Base-by-base conservation (phyloP, 441 rosid genomes). In the Gossypium gossypioides region DNA sequence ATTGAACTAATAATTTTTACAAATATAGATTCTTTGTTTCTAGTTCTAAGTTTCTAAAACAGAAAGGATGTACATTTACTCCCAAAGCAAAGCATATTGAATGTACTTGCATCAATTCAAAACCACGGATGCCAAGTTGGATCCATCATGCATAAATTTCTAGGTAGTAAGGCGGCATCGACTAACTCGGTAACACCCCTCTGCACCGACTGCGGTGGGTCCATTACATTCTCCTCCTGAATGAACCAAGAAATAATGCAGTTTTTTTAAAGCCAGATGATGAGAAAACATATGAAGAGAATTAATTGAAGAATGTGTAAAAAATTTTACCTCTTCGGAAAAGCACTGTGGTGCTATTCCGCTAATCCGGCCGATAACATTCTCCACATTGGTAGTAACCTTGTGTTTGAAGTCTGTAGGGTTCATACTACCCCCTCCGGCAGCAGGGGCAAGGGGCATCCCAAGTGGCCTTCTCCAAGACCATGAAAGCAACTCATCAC, bases 71-170 rank as follows among this genome's bases (percentile, higher is more conserved):
- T 1, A 58, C 9, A 59, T 59, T n/a, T 55, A 55, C 29, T 37
- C 9, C 42, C 42, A 37, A 37, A 37, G 2, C 3, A 37, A 51
- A 51, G 6, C 22, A 52, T 18, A 52, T 4, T 27, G 29, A 8
- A 8, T 37, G 12, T 56, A 51, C 13, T 21, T 22, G 29, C 10
- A 56, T 21, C 15, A 21, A 10, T 56, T 86, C 75, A 93, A 86
- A 96, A 96, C 99, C 98, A 96, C 10, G 99, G 99, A 84, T 93
- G 98, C 99, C 99, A 96, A n/a, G 98, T 96, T 56, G 98, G 99
- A 82, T 96, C 98, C 97, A 96, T 96, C 98, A 91, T 93, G 77
- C 98, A 96, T 72, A 96, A 81, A 81, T 93, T 89, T 73, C 96
- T 89, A 0, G 97, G 96, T 3, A 85, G 74, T 84, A 93, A 82